Evolutionary conservation across 1,284 basidiomycete species (phyloP), one percentile per base, ranked within the genome.

Genomic region (Rhodofomes roseus): DNA sequence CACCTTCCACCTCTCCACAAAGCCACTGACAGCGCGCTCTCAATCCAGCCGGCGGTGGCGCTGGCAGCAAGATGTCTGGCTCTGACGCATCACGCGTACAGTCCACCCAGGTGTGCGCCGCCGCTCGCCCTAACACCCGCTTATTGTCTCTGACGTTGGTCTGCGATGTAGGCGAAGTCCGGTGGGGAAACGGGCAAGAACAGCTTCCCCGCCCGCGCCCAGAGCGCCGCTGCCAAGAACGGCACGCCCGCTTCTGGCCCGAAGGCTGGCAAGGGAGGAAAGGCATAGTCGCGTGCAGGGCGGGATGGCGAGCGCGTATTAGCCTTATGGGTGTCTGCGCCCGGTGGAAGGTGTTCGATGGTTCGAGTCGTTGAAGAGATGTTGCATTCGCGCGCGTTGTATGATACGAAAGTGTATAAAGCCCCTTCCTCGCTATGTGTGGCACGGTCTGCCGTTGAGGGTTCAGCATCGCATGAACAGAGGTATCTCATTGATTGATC

Each of bases 101-200:
- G 68, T 68, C 72, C 16, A 62, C 69, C 37, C 71, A 73, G 69
- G 72, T 74, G 56, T 54, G 66, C 48, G 8, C 46, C 6, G 31
- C 20, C 31, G 20, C 39, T 29, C 37, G 16, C 12, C 16, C 16
- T 39, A 39, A 14, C 39, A 29, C 22, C 12, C 29, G 11, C 8
- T 11, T 23, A 25, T 14, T 9, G 16, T 44, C n/a, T 23, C 25
- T 22, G 12, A 31, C 20, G 4, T 34, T 34, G 31, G 25, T 41
- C 20, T 16, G 41, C 4, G 16, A 36, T 25, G 51, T 58, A 74
- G 73, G 68, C 71, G 48, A 74, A 73, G 64, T 60, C 60, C 36
- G 73, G 71, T 23, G 67, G 63, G 54, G 71, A 73, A 60, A 64
- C 67, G 55, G 60, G 69, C 62, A 74, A 74, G 67, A 67, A 63